A percentile compares a stretch with the other conserved stretches of the same genome.
phyloP scores from a whole-genome alignment of 345 rosid species.

The Syzygium aromaticum region DNA sequence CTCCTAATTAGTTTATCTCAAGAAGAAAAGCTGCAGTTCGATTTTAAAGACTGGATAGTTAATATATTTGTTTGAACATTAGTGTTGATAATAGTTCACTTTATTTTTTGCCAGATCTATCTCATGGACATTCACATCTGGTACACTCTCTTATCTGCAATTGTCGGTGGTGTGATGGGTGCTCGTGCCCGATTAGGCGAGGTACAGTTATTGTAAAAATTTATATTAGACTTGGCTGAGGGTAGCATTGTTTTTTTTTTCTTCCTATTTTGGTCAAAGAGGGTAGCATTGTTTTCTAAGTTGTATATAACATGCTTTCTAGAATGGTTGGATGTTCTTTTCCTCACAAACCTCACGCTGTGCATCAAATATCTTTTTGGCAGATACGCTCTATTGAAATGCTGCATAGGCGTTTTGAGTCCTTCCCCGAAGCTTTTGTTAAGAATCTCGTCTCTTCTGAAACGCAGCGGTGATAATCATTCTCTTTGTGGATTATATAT shows the following conservation, averaged over 20 bases:
- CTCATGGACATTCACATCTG: slow-evolving; percentile 94
- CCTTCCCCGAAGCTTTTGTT: slow-evolving; percentile 89
- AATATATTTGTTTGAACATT: background rate
- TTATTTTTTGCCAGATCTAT: slow-evolving; percentile 48
- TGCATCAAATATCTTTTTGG: background rate
- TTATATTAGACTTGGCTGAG: background rate
- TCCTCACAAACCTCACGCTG: background rate
- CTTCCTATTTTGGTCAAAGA: background rate
- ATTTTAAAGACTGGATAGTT: background rate
- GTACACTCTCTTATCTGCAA: slow-evolving; percentile 88
- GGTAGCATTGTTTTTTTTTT: background rate
- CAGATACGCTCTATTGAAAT: slow-evolving; percentile 94
- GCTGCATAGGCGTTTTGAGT: slow-evolving; percentile 98
- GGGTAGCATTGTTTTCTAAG: background rate
- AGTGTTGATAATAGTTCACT: background rate
- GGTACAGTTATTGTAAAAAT: slow-evolving; percentile 26
- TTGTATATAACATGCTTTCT: background rate
- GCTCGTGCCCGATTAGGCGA: slow-evolving; percentile 97
- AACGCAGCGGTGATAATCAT: slow-evolving; percentile 40
- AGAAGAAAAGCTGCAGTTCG: background rate
- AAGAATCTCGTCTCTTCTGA: slow-evolving; percentile 69
- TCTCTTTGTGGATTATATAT: background rate
- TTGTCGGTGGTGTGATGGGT: slow-evolving; percentile 98
- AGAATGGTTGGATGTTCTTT: slow-evolving; percentile 1
- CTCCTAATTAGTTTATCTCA: background rate